Evolutionary conservation across 345 rosid species (phyloP).

Genomic region (Salix dunnii): DNA sequence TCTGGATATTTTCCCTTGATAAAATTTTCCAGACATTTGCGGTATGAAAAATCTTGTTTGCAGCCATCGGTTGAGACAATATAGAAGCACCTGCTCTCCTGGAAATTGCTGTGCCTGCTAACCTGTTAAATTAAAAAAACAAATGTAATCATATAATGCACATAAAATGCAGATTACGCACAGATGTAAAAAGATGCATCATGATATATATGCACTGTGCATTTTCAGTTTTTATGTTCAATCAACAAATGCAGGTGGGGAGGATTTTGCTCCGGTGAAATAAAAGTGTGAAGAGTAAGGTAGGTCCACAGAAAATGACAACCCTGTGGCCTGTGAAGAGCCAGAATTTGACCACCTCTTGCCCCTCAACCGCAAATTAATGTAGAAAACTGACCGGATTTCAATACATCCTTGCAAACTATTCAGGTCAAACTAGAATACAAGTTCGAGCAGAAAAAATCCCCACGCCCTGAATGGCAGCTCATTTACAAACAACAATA

Average conservation of each 20-base stretch:
- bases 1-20: slow-evolving; percentile 58
- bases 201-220: background rate
- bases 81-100: slow-evolving; percentile 67
- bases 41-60: slow-evolving; percentile 74
- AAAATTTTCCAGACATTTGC: slow-evolving; percentile 59
- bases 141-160: background rate
- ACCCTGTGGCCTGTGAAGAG: background rate
- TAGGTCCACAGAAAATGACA: background rate
- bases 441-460: background rate
- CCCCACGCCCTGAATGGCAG: background rate
- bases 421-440: background rate
- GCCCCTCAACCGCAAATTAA: background rate
- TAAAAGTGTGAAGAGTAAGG: background rate
- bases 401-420: background rate
- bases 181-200: background rate
- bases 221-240: background rate
- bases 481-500: background rate
- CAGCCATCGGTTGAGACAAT: slow-evolving; percentile 66
- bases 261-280: background rate
- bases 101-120: slow-evolving; percentile 52
- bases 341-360: background rate
- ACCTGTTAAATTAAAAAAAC: slow-evolving; percentile 44
- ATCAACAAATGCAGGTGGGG: background rate
- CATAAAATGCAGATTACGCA: background rate
- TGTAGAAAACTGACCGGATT: background rate